phyloP scores from a whole-genome alignment of 495 filamentous ascomycete species.

The Aspergillus taichungensis region DNA sequence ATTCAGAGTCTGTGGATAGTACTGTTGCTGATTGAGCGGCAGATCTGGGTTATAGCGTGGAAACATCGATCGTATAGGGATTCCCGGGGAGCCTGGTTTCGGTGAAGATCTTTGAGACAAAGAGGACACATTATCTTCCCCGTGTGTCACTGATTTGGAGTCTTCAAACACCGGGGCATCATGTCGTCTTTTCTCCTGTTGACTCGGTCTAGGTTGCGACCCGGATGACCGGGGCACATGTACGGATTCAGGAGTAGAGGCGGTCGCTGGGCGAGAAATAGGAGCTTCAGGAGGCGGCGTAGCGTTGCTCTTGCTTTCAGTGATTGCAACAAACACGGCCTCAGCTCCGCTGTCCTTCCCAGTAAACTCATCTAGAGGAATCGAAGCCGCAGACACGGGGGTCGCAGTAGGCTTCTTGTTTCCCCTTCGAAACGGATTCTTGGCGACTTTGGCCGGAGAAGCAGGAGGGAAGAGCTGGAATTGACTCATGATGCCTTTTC shows the following conservation, averaged over 20 bases:
- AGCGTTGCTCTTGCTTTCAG: constrained; percentile 28
- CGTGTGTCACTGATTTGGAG: constrained; percentile 30
- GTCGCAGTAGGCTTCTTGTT: constrained; percentile 19
- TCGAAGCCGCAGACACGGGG: constrained; percentile 22
- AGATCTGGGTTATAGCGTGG: constrained; percentile 70
- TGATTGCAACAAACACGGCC: constrained; percentile 31
- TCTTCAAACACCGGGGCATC: constrained; percentile 30
- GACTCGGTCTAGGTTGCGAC: constrained; percentile 16
- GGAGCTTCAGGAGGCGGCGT: constrained; percentile 16
- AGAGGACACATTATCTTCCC: constrained; percentile 19
- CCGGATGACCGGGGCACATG: constrained; percentile 12
- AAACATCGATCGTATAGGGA: constrained; percentile 64
- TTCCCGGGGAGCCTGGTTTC: constrained; percentile 23
- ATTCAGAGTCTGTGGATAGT: constrained; percentile 49
- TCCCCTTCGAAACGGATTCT: constrained; percentile 29
- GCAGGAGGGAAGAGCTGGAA: constrained; percentile 50
- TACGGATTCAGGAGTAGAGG: constrained; percentile 7
- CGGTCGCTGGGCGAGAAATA: constrained; percentile 13
- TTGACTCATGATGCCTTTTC: constrained; percentile 24
- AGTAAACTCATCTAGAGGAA: constrained; percentile 29
- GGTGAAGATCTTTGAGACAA: constrained; percentile 30
- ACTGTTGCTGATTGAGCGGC: constrained; percentile 58
- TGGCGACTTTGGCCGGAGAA: constrained; percentile 28
- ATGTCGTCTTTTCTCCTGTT: constrained; percentile 13
- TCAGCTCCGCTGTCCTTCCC: constrained; percentile 23